Conservation (phyloP, 306 rosid genomes). For the Cicer bijugum region DNA sequence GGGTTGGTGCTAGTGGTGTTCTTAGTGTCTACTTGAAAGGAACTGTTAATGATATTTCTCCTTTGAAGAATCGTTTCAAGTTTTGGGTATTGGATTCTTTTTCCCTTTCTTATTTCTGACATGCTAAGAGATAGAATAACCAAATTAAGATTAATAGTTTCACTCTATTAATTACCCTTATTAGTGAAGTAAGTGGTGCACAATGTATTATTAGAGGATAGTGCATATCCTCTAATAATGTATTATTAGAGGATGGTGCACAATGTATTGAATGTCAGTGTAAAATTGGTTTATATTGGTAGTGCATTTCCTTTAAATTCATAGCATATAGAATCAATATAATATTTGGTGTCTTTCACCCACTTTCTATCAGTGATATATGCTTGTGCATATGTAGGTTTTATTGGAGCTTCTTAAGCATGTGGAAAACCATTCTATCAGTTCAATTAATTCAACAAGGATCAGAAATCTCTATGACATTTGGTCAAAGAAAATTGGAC, state of each 20-base stretch:
- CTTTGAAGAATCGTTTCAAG: slow-evolving; percentile 62
- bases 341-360: neutral
- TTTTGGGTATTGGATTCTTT: slow-evolving; percentile 55
- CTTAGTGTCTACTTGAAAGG: slow-evolving; percentile 62
- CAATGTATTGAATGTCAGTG: neutral
- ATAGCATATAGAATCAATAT: neutral
- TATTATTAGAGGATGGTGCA: too few species aligned
- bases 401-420: slow-evolving; percentile 67
- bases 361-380: neutral
- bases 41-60: slow-evolving; percentile 55
- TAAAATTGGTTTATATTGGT: neutral
- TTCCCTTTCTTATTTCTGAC: neutral
- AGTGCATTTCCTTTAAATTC: neutral
- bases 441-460: slow-evolving; percentile 43
- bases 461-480: slow-evolving; percentile 58
- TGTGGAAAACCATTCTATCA: slow-evolving; percentile 40
- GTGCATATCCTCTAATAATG: too few species aligned
- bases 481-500: slow-evolving; percentile 71
- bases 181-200: too few species aligned
- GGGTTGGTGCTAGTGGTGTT: slow-evolving; percentile 72
- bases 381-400: slow-evolving; percentile 51
- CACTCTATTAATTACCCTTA: too few species aligned
- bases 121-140: too few species aligned
- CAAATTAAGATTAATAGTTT: too few species aligned
- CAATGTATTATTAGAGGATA: too few species aligned